Percentiles rank a stretch among this genome's conserved stretches.
phyloP scores from a whole-genome alignment of 179 eudicot species.

The Silene noctiflora region DNA sequence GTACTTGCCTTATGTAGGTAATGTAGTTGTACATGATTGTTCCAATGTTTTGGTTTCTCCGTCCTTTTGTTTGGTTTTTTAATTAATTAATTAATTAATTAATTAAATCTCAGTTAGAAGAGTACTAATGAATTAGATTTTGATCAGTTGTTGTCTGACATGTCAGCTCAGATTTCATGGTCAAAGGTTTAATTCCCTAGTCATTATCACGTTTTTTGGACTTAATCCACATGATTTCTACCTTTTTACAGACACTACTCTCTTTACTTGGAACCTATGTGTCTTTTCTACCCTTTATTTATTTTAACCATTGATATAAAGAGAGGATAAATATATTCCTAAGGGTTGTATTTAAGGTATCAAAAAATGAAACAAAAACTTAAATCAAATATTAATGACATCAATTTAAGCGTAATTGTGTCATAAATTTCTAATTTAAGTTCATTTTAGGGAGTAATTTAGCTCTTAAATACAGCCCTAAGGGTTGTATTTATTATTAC shows the following conservation, averaged over 20 bases:
- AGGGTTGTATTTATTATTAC: no score
- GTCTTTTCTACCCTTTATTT: not conserved
- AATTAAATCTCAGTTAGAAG: not conserved
- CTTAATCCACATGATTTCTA: constrained; percentile 34
- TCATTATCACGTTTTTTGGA: constrained; percentile 27
- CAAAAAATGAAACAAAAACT: no score
- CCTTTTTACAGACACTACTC: constrained; percentile 17
- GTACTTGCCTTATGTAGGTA: not conserved
- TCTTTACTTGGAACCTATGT: not conserved
- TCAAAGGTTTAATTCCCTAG: constrained; percentile 26
- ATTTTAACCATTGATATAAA: no score
- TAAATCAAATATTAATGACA: no score
- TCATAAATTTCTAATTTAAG: no score
- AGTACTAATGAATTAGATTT: not conserved
- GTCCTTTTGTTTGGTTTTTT: constrained; percentile 2
- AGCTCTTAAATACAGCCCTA: no score
- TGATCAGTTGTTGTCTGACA: constrained; percentile 25
- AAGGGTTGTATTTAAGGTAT: no score
- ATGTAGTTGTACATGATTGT: no score
- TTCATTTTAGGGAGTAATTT: no score
- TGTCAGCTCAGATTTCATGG: constrained; percentile 24
- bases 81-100: not conserved
- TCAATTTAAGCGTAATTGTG: no score
- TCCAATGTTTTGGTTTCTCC: constrained; percentile 24
- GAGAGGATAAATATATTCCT: no score